Percentiles rank a stretch among this genome's conserved stretches.
These are phyloP conservation scores for Myochromella boudieri DNA, from an alignment of 768 basidiomycete genomes.

Conservation along the genomic window DNA sequence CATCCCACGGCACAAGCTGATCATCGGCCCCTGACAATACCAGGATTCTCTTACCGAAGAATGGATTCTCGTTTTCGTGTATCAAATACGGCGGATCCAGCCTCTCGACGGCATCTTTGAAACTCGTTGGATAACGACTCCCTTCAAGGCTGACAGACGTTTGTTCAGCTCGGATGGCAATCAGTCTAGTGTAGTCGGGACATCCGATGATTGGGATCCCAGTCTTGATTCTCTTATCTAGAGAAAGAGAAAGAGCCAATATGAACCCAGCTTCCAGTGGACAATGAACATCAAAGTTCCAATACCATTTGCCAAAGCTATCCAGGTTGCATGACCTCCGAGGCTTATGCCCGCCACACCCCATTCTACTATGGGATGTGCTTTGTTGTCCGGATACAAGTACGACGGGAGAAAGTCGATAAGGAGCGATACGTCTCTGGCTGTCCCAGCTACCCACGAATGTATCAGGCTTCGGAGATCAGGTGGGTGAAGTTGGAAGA, in stretches of 20 bases:
- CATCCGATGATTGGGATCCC: slow-evolving; percentile 66
- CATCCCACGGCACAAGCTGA: slow-evolving; percentile 63
- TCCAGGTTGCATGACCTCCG: slow-evolving; percentile 86
- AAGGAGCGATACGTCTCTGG: slow-evolving; percentile 74
- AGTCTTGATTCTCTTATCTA: slow-evolving; percentile 45
- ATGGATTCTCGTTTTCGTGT: slow-evolving; percentile 48
- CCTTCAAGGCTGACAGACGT: slow-evolving; percentile 42
- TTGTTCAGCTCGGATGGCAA: slow-evolving; percentile 52
- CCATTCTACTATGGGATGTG: slow-evolving; percentile 60
- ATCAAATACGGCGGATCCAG: slow-evolving; percentile 49
- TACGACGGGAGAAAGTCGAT: slow-evolving; percentile 78
- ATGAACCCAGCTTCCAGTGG: too few relatives aligned
- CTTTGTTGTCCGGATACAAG: slow-evolving; percentile 66
- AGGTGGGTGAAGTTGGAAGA: neutral
- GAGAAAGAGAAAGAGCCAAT: too few relatives aligned
- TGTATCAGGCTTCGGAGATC: neutral
- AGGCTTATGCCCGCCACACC: slow-evolving; percentile 75
- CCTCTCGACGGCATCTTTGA: slow-evolving; percentile 45
- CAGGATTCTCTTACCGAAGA: slow-evolving; percentile 70
- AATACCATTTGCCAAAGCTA: slow-evolving; percentile 51
- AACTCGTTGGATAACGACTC: slow-evolving; percentile 57
- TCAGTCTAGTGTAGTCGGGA: slow-evolving; percentile 62
- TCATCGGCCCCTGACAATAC: slow-evolving; percentile 70
- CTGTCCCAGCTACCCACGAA: slow-evolving; percentile 68
- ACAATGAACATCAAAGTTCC: neutral